Percentiles rank a stretch among this genome's conserved stretches.
phyloP scores from a whole-genome alignment of 768 basidiomycete species.

The Leucocoprinus sp. region DNA sequence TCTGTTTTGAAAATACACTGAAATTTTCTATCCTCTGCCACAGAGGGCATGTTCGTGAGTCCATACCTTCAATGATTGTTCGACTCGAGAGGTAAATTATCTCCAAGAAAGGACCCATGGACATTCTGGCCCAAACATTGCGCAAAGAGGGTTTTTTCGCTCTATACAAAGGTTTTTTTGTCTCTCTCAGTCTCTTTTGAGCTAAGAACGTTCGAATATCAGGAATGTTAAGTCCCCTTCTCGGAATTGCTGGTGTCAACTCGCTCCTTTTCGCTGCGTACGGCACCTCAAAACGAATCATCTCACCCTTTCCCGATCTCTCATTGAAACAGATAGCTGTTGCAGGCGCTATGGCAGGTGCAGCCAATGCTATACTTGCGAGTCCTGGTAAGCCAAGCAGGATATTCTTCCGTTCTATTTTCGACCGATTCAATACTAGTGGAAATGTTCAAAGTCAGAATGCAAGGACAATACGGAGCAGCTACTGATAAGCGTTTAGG shows the following conservation, averaged over 20 bases:
- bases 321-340: conserved; percentile 71
- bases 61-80: not conserved
- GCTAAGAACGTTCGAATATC: not conserved
- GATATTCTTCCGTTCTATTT: not conserved
- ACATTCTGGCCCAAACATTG: conserved; percentile 77
- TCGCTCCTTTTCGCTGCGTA: conserved; percentile 92
- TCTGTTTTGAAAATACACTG: conserved; percentile 6
- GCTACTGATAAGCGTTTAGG: conserved; percentile 72
- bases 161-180: conserved; percentile 75
- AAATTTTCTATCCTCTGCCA: not conserved
- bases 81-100: not conserved
- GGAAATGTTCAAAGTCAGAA: conserved; percentile 97
- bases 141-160: conserved; percentile 89
- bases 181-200: not conserved
- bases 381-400: conserved; percentile 56
- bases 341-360: conserved; percentile 91
- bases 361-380: conserved; percentile 81
- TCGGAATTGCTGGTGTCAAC: conserved; percentile 95
- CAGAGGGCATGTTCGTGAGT: conserved; percentile 87
- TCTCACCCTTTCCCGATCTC: conserved; percentile 85
- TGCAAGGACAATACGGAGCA: conserved; percentile 93
- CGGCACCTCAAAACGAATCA: conserved; percentile 65
- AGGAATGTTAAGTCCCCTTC: conserved; percentile 87
- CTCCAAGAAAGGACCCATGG: conserved; percentile 83
- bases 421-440: conserved; percentile 32